Percentiles rank a stretch among this genome's conserved stretches.
These are phyloP conservation scores for Fusarium coffeatum DNA, from an alignment of 2,329 filamentous ascomycete species.

Conservation along the genomic window DNA sequence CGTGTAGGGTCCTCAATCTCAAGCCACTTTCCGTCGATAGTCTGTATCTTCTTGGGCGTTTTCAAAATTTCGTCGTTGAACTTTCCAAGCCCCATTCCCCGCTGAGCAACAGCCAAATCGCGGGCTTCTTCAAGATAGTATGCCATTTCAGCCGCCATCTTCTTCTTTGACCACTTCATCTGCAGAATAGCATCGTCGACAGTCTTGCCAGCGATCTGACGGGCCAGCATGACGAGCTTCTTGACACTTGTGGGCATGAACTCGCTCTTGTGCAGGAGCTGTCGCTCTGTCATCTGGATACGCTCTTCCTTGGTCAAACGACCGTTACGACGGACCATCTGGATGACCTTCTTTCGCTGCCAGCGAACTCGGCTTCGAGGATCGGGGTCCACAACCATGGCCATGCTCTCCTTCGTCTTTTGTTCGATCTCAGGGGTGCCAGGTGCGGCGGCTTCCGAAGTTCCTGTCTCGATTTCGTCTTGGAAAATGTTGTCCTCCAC, in stretches of 20 bases:
- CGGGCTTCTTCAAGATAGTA: constrained; percentile 84
- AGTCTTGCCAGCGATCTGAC: constrained; percentile 93
- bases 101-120: constrained; percentile 80
- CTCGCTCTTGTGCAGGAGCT: constrained; percentile 70
- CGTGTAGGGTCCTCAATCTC: constrained; percentile 78
- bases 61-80: constrained; percentile 55
- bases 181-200: constrained; percentile 92
- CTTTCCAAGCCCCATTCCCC: constrained; percentile 83
- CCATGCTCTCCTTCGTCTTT: constrained; percentile 64
- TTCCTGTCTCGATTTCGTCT: constrained; percentile 62
- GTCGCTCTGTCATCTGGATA: constrained; percentile 72
- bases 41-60: constrained; percentile 67
- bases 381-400: constrained; percentile 77
- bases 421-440: constrained; percentile 52
- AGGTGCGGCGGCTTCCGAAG: constrained; percentile 26
- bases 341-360: constrained; percentile 86
- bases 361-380: constrained; percentile 77
- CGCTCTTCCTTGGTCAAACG: constrained; percentile 68
- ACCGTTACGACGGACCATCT: constrained; percentile 73
- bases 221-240: constrained; percentile 87
- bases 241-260: constrained; percentile 87
- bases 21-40: constrained; percentile 80
- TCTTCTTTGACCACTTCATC: constrained; percentile 97
- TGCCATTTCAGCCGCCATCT: constrained; percentile 82
- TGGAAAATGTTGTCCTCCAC: constrained; percentile 72